Conservation (phyloP, 768 basidiomycete genomes). For the Gymnopilus junonius region DNA sequence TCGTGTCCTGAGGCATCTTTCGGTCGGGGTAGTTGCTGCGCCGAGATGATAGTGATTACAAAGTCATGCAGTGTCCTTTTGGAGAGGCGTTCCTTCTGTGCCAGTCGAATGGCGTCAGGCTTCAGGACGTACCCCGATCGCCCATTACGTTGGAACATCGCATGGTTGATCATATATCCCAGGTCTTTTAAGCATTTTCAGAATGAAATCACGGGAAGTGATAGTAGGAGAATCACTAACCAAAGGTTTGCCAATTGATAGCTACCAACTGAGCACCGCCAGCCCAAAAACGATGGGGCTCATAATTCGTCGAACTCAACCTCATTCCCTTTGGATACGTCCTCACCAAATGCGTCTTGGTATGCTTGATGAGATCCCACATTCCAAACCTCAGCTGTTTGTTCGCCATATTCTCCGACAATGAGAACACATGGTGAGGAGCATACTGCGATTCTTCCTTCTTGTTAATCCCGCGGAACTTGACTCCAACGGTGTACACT, state of each 20-base stretch:
- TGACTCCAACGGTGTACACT: conserved; percentile 96
- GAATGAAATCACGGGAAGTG: not conserved
- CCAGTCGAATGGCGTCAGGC: conserved; percentile 71
- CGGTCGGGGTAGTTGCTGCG: conserved; percentile 84
- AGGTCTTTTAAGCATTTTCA: conserved; percentile 58
- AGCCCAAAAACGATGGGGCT: conserved; percentile 91
- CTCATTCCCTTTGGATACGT: conserved; percentile 89
- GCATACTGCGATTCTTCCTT: conserved; percentile 72
- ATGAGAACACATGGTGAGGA: conserved; percentile 87
- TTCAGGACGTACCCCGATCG: conserved; percentile 93
- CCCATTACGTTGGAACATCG: conserved; percentile 94
- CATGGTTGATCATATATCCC: conserved; percentile 91
- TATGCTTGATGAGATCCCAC: conserved; percentile 88
- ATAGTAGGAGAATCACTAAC: conserved; percentile 46
- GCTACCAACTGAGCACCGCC: conserved; percentile 91
- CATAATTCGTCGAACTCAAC: conserved; percentile 85
- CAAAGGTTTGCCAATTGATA: conserved; percentile 96
- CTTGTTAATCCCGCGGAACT: conserved; percentile 92
- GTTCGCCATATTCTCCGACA: conserved; percentile 85
- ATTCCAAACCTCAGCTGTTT: conserved; percentile 70
- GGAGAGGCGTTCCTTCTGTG: conserved; percentile 62
- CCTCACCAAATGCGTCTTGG: conserved; percentile 80
- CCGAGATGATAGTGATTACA: conserved; percentile 56
- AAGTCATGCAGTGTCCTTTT: conserved; percentile 65
- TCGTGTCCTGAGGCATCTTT: conserved; percentile 67